phyloP scores from a whole-genome alignment of 192 early-diverging fungal genomes.

The Glomus cerebriforme region DNA sequence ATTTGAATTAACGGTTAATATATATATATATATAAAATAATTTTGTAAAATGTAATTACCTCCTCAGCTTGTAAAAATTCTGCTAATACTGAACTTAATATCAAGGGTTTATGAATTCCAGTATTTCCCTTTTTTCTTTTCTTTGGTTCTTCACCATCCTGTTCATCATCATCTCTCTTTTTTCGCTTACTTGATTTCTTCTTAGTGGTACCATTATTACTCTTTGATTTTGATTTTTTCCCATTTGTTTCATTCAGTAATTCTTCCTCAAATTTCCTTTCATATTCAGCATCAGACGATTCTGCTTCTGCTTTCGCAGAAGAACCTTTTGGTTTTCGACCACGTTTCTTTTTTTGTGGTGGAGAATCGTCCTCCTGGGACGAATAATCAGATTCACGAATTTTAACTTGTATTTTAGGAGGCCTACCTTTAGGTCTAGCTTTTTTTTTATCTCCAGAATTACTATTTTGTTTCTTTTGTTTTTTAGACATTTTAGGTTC shows the following conservation, averaged over 20 bases:
- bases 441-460: neutral
- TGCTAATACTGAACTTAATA: constrained; percentile 22
- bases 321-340: constrained; percentile 21
- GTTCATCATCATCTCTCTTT: constrained; percentile 14
- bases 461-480: constrained; percentile 5
- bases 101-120: constrained; percentile 25
- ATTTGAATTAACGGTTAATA: neutral
- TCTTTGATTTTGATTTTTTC: constrained; percentile 30
- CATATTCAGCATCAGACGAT: constrained; percentile 6
- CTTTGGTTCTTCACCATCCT: constrained; percentile 16
- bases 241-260: constrained; percentile 1
- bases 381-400: neutral
- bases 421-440: constrained; percentile 1
- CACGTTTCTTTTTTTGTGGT: constrained; percentile 20
- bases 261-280: constrained; percentile 16
- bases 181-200: constrained; percentile 21
- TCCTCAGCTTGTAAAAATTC: constrained; percentile 8
- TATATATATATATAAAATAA: neutral
- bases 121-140: constrained; percentile 24
- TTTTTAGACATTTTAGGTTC: neutral
- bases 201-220: neutral
- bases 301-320: neutral
- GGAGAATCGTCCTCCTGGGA: constrained; percentile 19
- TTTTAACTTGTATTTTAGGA: neutral
- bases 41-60: neutral